A percentile compares a stretch with the other conserved stretches of the same genome.
Conservation (phyloP, 2,329 filamentous ascomycete genomes). For the Aaosphaeria arxii region DNA sequence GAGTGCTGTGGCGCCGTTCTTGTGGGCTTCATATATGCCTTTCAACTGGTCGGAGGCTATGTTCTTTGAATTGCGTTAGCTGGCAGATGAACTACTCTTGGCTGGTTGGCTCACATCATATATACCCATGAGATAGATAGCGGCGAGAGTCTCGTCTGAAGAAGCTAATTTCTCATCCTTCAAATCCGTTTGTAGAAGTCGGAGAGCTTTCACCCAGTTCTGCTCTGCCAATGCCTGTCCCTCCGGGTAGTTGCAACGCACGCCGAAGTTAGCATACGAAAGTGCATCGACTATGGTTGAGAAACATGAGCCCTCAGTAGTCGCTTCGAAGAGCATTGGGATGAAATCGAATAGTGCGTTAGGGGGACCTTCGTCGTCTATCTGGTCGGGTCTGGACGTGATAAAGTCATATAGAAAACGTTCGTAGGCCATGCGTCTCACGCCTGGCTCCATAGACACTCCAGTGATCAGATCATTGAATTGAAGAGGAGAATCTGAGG, state of each 20-base stretch:
- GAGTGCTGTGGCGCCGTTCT: conserved; percentile 25
- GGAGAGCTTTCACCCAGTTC: conserved; percentile 17
- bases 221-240: conserved; percentile 21
- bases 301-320: conserved; percentile 19
- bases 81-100: too few relatives aligned
- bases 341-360: conserved; percentile 24
- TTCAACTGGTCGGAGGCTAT: too few relatives aligned
- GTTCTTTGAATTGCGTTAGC: too few relatives aligned
- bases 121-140: conserved; percentile 27
- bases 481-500: too few relatives aligned
- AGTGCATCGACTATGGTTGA: conserved; percentile 20
- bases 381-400: conserved; percentile 13
- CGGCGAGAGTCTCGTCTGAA: conserved; percentile 20
- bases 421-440: conserved; percentile 24
- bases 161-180: conserved; percentile 16
- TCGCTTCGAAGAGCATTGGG: conserved; percentile 19
- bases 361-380: conserved; percentile 12
- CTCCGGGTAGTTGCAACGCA: conserved; percentile 20
- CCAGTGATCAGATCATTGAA: too few relatives aligned
- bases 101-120: conserved; percentile 19
- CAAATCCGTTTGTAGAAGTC: conserved; percentile 19
- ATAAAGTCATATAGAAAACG: conserved; percentile 33
- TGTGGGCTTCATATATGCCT: conserved; percentile 8
- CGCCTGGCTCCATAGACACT: conserved; percentile 10
- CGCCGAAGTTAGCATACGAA: conserved; percentile 25